Base-by-base conservation (phyloP, 345 rosid species). In the Populus davidiana region DNA sequence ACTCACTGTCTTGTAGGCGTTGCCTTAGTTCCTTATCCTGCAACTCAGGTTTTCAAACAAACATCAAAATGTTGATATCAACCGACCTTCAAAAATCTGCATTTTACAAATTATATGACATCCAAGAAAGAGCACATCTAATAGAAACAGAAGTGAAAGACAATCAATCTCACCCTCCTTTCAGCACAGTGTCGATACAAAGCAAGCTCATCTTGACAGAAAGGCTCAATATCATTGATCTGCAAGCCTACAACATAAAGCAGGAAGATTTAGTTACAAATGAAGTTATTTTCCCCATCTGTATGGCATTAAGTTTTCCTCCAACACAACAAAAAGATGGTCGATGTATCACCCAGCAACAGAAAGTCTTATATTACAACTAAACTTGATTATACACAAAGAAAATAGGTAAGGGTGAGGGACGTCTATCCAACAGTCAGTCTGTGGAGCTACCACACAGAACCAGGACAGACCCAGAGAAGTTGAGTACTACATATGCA, bases 191-290 rank as follows among this genome's bases (percentile, higher is more conserved):
- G 88, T 74, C 84, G 79, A 84, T 90, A 96, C 74, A 96, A 73
- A 75, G 87, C 93, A 81, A 96, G 87, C 88, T 96, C 97, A 63
- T 96, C 98, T 86, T 93, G 97, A 79, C 96, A 92, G 84, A 96
- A 96, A 18, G 98, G 97, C 78, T 96, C 98, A 21, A 90, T 92
- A 71, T 90, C 95, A 81, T 93, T 92, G 85, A 93, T 83, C 77
- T 93, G 98, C 87, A 96, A 86, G 79, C 98, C 98, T 91, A 65
- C 74, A 80, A 23, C 64, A 69, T 31, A 74, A 25, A 80, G 68
- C 27, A 74, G 54, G 21, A 17, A 74, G 36, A 61, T 31, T 36
- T 21, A 63, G 66, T 70, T 41, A 50, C 50, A 21, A 11, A 38
- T 62, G 63, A 71, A 50, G 63, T 49, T 33, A 18, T 44, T 44